Evolutionary conservation across 352 stramenopile species (phyloP).

Genomic region (Globisporangium megalacanthum): DNA sequence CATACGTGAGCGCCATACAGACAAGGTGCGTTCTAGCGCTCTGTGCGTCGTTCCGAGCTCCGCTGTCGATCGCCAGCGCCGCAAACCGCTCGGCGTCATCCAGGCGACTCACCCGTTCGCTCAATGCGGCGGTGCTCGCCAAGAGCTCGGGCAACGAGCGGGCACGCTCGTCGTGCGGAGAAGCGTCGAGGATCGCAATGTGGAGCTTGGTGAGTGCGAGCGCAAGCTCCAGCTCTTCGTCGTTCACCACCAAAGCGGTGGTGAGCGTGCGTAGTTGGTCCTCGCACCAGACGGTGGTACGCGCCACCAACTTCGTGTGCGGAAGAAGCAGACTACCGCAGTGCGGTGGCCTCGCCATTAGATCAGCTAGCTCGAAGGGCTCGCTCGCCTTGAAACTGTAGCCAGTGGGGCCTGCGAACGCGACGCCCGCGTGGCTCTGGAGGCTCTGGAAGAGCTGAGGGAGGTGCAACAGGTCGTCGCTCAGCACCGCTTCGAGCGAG

Average conservation of each 20-base stretch:
- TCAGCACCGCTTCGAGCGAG: slow-evolving; percentile 24
- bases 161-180: slow-evolving; percentile 24
- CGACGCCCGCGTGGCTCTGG: slow-evolving; percentile 27
- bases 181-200: slow-evolving; percentile 28
- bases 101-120: slow-evolving; percentile 10
- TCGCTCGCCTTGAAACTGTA: slow-evolving; percentile 29
- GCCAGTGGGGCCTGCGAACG: slow-evolving; percentile 21
- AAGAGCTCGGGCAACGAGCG: slow-evolving; percentile 32
- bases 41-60: slow-evolving; percentile 20
- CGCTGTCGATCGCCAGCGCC: slow-evolving; percentile 31
- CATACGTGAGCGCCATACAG: slow-evolving; percentile 29
- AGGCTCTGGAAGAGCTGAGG: slow-evolving; percentile 49
- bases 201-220: slow-evolving; percentile 35
- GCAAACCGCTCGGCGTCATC: slow-evolving; percentile 24
- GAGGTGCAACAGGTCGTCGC: slow-evolving; percentile 36
- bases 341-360: slow-evolving; percentile 3
- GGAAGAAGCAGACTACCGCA: slow-evolving; percentile 2
- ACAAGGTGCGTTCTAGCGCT: slow-evolving; percentile 22
- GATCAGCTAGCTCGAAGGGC: slow-evolving; percentile 20
- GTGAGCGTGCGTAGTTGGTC: slow-evolving; percentile 9
- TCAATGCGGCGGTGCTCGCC: slow-evolving; percentile 32
- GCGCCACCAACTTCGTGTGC: slow-evolving; percentile 17
- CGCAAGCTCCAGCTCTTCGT: slow-evolving; percentile 18
- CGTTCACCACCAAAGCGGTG: too few species aligned
- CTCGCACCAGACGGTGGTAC: slow-evolving; percentile 22